Base-by-base conservation (phyloP, 495 filamentous ascomycete species). In the Penicillium chermesinum region DNA sequence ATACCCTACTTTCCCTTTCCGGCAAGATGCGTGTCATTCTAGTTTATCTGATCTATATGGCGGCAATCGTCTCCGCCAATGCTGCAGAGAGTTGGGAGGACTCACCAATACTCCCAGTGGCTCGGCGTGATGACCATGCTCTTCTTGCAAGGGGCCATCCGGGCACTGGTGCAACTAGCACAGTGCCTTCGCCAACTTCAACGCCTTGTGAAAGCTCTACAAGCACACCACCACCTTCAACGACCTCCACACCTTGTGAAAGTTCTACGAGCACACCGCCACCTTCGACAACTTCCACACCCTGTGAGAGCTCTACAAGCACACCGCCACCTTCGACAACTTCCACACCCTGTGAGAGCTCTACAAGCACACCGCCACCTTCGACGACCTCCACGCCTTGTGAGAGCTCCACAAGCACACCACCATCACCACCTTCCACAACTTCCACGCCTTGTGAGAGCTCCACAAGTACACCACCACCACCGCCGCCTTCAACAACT, bases 61-160 rank as follows among this genome's bases (percentile, higher is more conserved):
- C 48, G 22, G 58, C 51, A 41, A 35, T 63, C 41, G 55, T 38
- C 22, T 61, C 57, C n/a, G 54, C 42, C 36, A 51, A 37, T 39
- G 52, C 53, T 22, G 18, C 60, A 44, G 49, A 48, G 19, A 4
- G 4, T n/a, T 13, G 4, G 48, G 52, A 41, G 36, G 40, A 13
- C 9, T 36, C 38, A 41, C 44, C 47, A 52, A 43, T 43, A 36
- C 52, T 35, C 22, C 44, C 32, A 32, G 42, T 2, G 40, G 44
- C 20, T n/a, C n/a, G n/a, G n/a, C 25, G 10, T 30, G 25, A 10
- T 30, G 25, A 30, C 25, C 25, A 30, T 10, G 5, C 25, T 30
- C 25, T 10, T 30, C 25, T 10, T n/a, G n/a, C n/a, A n/a, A n/a
- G n/a, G n/a, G n/a, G n/a, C n/a, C n/a, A n/a, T n/a, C n/a, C n/a